Base-by-base conservation (phyloP, 306 rosid species). In the Cucurbita moschata region DNA sequence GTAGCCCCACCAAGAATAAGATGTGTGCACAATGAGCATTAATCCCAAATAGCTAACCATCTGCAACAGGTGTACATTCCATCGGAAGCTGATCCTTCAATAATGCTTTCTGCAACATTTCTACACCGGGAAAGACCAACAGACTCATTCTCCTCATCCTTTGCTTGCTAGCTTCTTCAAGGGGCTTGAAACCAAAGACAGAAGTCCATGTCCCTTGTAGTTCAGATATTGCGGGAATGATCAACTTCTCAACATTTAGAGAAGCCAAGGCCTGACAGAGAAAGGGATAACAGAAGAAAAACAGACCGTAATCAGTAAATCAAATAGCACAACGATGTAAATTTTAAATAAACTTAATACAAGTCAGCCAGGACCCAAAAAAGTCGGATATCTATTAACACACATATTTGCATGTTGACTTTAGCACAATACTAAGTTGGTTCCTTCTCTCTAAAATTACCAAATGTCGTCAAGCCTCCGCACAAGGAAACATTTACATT, bases 141-240 rank as follows among this genome's bases (percentile, higher is more conserved):
- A 94, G 71, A 77, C 83, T 94, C 82, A 80, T 81, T 81, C 75
- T 91, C 76, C 81, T 89, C 85, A 86, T 83, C 75, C 72, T 76
- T 78, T 72, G 75, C 80, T 83, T 89, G 87, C 15, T 79, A 60
- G 83, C 80, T 57, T 47, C 76, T 67, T 88, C 90, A 78, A 86
- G 89, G 69, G 89, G 84, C 78, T 83, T 85, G 77, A 91, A 91
- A 75, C 97, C 97, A 83, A 94, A 94, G 72, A 79, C 85, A 12
- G 90, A 82, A 76, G 96, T 89, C 99, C 99, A 94, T 65, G 90
- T 91, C 79, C 83, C 88, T 74, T 77, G 85, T 55, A 91, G 83
- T 79, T 91, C 92, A 8, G 89, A 87, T 79, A 94, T 84, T 30
- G 97, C 99, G 23, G 97, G 99, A 73, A 94, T 89, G 79, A 94